A percentile compares a stretch with the other conserved stretches of the same genome.
These are phyloP conservation scores for Phoma sp. DNA, from an alignment of 2,329 filamentous ascomycete genomes.

Conservation along the genomic window DNA sequence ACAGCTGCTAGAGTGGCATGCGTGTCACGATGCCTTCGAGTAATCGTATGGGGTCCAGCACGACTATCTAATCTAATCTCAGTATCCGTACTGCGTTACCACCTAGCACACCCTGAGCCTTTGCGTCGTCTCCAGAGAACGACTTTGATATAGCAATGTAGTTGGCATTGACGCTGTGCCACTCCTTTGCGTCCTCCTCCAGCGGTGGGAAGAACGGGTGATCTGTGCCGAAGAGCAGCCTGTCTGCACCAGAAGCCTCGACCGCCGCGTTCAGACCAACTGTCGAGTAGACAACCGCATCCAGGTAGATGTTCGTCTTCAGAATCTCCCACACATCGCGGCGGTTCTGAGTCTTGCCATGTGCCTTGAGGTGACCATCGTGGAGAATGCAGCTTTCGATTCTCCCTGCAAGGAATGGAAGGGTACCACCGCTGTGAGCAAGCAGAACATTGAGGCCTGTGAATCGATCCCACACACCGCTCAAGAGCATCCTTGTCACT, in stretches of 20 bases:
- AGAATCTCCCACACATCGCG: conserved; percentile 68
- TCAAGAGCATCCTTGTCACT: conserved; percentile 84
- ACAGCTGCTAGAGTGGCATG: too few species aligned
- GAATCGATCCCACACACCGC: conserved; percentile 81
- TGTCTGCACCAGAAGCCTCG: conserved; percentile 69
- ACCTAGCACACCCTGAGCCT: conserved; percentile 63
- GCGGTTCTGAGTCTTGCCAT: conserved; percentile 64
- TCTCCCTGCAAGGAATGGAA: conserved; percentile 86
- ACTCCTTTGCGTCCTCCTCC: conserved; percentile 66
- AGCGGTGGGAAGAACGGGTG: conserved; percentile 86
- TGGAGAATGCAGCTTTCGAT: conserved; percentile 88
- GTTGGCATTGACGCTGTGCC: conserved; percentile 71
- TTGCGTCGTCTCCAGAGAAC: conserved; percentile 53
- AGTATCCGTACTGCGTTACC: conserved; percentile 64
- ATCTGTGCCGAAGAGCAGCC: conserved; percentile 80
- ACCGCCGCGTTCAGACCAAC: conserved; percentile 75
- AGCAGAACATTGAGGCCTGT: conserved; percentile 73
- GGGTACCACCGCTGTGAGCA: conserved; percentile 85
- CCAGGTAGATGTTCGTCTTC: conserved; percentile 81
- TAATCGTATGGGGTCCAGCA: neutral
- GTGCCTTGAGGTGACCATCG: conserved; percentile 73
- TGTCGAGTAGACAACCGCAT: conserved; percentile 83
- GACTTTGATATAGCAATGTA: conserved; percentile 62
- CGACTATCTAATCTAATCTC: conserved; percentile 22
- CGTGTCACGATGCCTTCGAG: too few species aligned